Conservation (phyloP, 176 grass and related monocot species). For the Otatea glauca region DNA sequence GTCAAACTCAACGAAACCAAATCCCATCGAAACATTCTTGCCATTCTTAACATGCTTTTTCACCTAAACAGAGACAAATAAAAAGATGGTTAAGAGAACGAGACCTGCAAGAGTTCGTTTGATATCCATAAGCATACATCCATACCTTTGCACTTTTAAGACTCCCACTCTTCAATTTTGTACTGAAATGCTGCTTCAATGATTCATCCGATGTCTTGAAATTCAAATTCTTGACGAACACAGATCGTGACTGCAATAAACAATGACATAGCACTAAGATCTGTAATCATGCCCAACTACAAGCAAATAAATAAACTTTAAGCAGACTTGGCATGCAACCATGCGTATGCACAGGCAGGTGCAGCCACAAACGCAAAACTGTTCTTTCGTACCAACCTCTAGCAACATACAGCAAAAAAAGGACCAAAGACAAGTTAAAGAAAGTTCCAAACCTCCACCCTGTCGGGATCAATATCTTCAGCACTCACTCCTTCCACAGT, state of each 20-base stretch:
- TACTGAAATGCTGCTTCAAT: conserved; percentile 78
- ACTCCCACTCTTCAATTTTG: conserved; percentile 69
- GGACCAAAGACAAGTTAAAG: neutral
- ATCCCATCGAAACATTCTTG: conserved; percentile 95
- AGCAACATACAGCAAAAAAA: neutral
- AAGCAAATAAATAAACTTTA: conserved; percentile 26
- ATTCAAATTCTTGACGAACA: conserved; percentile 98
- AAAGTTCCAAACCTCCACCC: conserved; percentile 71
- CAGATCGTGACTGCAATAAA: conserved; percentile 80
- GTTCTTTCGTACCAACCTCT: neutral
- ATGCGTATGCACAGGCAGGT: neutral
- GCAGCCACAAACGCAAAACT: conserved; percentile 18
- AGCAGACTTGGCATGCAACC: neutral
- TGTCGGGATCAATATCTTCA: conserved; percentile 95
- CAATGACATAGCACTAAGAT: conserved; percentile 31
- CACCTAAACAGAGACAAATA: conserved; percentile 54
- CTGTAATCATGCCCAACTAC: conserved; percentile 25
- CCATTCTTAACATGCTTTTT: conserved; percentile 90
- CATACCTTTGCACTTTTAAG: conserved; percentile 90
- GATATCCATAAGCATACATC: conserved; percentile 31
- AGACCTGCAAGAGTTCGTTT: conserved; percentile 8
- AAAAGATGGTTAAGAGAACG: conserved; percentile 33
- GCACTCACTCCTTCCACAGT: conserved; percentile 77
- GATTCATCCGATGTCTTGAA: conserved; percentile 88
- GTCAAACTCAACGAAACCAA: conserved; percentile 96